Conservation (phyloP, 1,284 basidiomycete species). For the Malassezia dermatis region DNA sequence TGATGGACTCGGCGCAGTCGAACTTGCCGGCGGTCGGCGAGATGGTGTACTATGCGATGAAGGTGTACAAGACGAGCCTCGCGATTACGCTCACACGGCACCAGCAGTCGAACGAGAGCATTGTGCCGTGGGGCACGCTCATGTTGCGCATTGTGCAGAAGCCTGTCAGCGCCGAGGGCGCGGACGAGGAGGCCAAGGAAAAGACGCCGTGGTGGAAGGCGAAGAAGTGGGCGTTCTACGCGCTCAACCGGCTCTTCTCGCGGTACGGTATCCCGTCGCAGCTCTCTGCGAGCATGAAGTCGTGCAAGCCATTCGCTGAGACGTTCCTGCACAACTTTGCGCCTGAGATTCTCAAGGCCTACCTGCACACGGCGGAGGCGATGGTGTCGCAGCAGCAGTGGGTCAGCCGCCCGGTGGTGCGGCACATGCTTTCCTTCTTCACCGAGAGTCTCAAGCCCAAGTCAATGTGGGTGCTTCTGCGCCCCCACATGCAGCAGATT, state of each 20-base stretch:
- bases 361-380: constrained; percentile 34
- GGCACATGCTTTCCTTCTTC: constrained; percentile 40
- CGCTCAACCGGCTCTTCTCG: constrained; percentile 44
- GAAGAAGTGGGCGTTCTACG: constrained; percentile 47
- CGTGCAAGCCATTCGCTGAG: constrained; percentile 46
- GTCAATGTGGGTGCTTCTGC: constrained; percentile 41
- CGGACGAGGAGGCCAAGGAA: constrained; percentile 18
- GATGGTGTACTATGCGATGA: constrained; percentile 41
- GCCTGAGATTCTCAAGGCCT: constrained; percentile 46
- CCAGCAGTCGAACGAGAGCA: constrained; percentile 40
- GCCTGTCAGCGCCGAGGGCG: constrained; percentile 20
- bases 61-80: constrained; percentile 45
- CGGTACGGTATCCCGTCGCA: constrained; percentile 45
- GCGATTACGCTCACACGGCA: constrained; percentile 32
- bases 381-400: constrained; percentile 25
- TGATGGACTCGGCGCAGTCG: constrained; percentile 31
- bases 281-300: constrained; percentile 33
- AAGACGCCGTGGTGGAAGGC: constrained; percentile 42
- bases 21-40: constrained; percentile 33
- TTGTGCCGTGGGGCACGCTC: constrained; percentile 44
- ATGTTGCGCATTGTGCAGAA: constrained; percentile 40
- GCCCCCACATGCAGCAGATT: constrained; percentile 36
- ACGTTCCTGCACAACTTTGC: constrained; percentile 40
- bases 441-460: constrained; percentile 42
- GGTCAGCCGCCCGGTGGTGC: constrained; percentile 35